Evolutionary conservation across 176 grass and related monocot genomes (phyloP).

Genomic region (Olyra latifolia): DNA sequence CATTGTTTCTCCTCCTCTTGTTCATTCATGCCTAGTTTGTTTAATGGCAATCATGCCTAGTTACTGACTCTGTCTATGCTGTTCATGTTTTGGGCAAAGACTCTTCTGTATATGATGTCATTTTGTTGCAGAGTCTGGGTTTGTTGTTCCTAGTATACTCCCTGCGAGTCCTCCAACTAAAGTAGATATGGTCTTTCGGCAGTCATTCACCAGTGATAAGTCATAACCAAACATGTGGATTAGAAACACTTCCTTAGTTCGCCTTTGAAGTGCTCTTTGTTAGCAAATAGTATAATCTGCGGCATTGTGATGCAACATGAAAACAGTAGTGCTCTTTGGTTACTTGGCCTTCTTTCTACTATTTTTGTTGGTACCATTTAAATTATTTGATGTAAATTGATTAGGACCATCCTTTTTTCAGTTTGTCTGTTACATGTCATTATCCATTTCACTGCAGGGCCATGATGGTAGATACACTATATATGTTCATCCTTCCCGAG

Average conservation of each 20-base stretch:
- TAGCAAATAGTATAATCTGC: background rate
- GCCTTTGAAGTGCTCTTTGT: background rate
- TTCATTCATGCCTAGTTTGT: background rate
- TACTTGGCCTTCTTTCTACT: background rate
- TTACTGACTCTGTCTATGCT: background rate
- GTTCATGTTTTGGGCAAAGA: background rate
- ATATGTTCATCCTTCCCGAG: conserved; percentile 75
- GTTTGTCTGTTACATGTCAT: background rate
- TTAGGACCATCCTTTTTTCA: background rate
- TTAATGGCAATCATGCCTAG: too few relatives aligned
- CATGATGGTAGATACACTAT: conserved; percentile 79
- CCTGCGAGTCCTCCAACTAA: background rate
- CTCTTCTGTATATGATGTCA: background rate
- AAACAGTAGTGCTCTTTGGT: background rate
- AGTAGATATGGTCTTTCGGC: background rate
- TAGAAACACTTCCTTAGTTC: too few relatives aligned
- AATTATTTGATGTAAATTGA: background rate
- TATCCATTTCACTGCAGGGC: conserved; percentile 43
- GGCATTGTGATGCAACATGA: background rate
- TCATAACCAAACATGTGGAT: background rate
- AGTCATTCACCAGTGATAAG: background rate
- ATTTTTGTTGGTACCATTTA: background rate
- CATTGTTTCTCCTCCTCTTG: background rate
- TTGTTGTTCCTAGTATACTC: background rate
- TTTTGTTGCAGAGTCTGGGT: background rate